Evolutionary conservation across 208 protist species (phyloP).

Genomic region (Wallacemonas rigidus): DNA sequence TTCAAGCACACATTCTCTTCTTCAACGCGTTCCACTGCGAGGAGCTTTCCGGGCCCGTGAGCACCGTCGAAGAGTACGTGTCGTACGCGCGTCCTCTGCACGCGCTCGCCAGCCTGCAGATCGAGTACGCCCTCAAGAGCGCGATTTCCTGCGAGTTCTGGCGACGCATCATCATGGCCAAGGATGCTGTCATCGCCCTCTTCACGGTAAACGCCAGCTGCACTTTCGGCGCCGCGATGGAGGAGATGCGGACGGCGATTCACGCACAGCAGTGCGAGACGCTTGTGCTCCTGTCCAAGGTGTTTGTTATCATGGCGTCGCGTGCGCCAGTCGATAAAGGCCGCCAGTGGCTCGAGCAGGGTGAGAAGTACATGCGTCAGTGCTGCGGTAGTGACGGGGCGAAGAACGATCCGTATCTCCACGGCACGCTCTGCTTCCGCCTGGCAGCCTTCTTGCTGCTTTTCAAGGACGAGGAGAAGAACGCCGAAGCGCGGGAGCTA

Average conservation of each 20-base stretch:
- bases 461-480: conserved; percentile 67
- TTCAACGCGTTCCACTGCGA: conserved; percentile 82
- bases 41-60: conserved; percentile 77
- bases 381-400: conserved; percentile 51
- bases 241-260: conserved; percentile 66
- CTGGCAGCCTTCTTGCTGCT: conserved; percentile 69
- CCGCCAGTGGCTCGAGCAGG: conserved; percentile 69
- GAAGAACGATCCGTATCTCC: conserved; percentile 33
- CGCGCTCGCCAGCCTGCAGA: conserved; percentile 66
- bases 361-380: conserved; percentile 80
- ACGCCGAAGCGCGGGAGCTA: conserved; percentile 52
- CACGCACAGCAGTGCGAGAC: conserved; percentile 77
- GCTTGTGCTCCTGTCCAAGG: conserved; percentile 65
- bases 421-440: conserved; percentile 73
- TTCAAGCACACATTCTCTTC: conserved; percentile 81
- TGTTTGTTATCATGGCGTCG: conserved; percentile 87
- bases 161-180: conserved; percentile 75
- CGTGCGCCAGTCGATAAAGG: conserved; percentile 68
- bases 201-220: conserved; percentile 74
- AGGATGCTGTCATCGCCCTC: conserved; percentile 74
- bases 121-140: conserved; percentile 85
- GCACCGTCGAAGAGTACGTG: conserved; percentile 86
- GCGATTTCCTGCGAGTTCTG: conserved; percentile 77
- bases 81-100: conserved; percentile 78
- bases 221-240: conserved; percentile 32